Percentiles rank a stretch among this genome's conserved stretches.
phyloP scores from a whole-genome alignment of 768 basidiomycete genomes.

The Tricholoma sp. region DNA sequence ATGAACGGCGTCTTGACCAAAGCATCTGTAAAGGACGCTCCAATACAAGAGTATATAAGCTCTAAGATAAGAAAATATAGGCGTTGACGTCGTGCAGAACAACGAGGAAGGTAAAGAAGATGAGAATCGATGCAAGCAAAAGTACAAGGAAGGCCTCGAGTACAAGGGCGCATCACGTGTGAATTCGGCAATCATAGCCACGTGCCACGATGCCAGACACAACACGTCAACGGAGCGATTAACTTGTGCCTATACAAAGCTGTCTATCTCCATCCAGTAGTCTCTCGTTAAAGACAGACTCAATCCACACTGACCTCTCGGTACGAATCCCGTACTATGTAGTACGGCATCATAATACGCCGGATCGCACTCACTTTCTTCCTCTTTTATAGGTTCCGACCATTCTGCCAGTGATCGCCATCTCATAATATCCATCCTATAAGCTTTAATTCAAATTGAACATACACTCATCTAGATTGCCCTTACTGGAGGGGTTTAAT shows the following conservation, averaged over 20 bases:
- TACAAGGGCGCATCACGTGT: slow-evolving; percentile 16
- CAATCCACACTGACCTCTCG: no score
- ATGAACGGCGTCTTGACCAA: slow-evolving; percentile 17
- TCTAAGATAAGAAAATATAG: slow-evolving; percentile 1
- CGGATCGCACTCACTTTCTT: not conserved
- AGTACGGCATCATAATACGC: no score
- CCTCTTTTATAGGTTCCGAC: not conserved
- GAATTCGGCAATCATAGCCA: slow-evolving; percentile 18
- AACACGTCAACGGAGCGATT: slow-evolving; percentile 12
- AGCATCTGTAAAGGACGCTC: slow-evolving; percentile 12
- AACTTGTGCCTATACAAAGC: not conserved
- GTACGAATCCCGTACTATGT: no score
- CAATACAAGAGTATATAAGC: not conserved
- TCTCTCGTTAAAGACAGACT: not conserved
- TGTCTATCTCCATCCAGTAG: not conserved
- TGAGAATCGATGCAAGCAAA: not conserved
- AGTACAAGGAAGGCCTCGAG: slow-evolving; percentile 14
- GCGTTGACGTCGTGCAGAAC: slow-evolving; percentile 3
- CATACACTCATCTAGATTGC: not conserved
- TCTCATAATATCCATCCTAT: not conserved
- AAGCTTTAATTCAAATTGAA: not conserved
- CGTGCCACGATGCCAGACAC: slow-evolving; percentile 18
- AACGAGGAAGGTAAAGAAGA: slow-evolving; percentile 3
- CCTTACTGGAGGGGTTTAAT: no score
- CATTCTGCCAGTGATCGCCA: no score